Evolutionary conservation across 1,284 basidiomycete genomes (phyloP).

Genomic region (Cutaneotrichosporon dermatis): DNA sequence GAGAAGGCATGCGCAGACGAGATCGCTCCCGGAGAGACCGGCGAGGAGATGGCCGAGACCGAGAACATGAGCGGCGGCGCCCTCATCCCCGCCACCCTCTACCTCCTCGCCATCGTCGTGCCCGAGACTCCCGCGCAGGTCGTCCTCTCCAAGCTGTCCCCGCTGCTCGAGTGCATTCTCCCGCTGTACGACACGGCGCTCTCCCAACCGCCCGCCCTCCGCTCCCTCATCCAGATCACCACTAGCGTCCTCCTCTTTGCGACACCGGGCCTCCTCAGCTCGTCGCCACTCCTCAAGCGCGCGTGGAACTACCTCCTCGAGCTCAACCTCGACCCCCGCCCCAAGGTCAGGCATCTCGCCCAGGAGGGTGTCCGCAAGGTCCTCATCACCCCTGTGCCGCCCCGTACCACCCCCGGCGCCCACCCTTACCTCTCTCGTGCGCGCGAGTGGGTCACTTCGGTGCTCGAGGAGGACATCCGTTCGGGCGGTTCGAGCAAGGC

Average conservation of each 20-base stretch:
- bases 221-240: conserved; percentile 53
- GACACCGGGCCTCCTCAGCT: conserved; percentile 59
- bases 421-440: conserved; percentile 77
- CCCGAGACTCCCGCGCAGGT: conserved; percentile 61
- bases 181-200: conserved; percentile 59
- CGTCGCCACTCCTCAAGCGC: conserved; percentile 62
- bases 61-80: conserved; percentile 62
- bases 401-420: conserved; percentile 54
- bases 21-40: conserved; percentile 27
- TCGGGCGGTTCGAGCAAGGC: conserved; percentile 52
- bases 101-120: conserved; percentile 73
- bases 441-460: conserved; percentile 72
- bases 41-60: conserved; percentile 42
- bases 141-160: conserved; percentile 42
- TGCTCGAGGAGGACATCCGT: conserved; percentile 63
- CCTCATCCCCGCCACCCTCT: conserved; percentile 78
- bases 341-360: conserved; percentile 89
- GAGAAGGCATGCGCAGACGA: conserved; percentile 44
- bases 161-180: conserved; percentile 62
- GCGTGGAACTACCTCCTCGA: conserved; percentile 70
- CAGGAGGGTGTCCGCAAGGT: conserved; percentile 78
- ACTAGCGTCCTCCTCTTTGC: conserved; percentile 72
- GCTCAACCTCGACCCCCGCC: conserved; percentile 78
- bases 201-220: conserved; percentile 45
- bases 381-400: conserved; percentile 67